Evolutionary conservation across 495 filamentous ascomycete species (phyloP), one percentile per base, ranked within the genome.

Genomic region (Parathielavia hyrcaniae): DNA sequence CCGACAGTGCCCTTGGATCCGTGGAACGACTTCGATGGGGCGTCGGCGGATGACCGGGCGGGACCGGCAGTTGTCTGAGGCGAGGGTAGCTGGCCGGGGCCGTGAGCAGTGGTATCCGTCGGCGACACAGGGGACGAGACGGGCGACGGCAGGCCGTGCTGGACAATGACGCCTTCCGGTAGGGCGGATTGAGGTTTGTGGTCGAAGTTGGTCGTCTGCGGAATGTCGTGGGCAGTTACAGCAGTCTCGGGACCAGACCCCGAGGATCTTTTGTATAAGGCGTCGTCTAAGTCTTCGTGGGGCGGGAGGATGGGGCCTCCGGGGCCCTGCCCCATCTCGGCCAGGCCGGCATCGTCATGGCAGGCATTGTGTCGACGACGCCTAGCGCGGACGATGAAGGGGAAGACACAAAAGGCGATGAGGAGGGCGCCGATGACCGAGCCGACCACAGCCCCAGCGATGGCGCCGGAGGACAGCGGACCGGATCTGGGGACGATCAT

Each of bases 381-480:
- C 41, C 64, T 48, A 35, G 67, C 67, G 16, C 67, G 65, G 54
- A 74, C 52, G 50, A 70, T 50, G 60, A 70, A 69, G 54, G 69
- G 71, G 20, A 69, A 62, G 44, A 69, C 19, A 53, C 69, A 70
- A 34, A 71, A 48, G 23, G 67, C 57, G 32, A 74, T 52, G 47
- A 74, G 61, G 50, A 62, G 58, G 36, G 58, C 63, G 44, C 67
- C 71, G 49, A 69, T 55, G 19, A 71, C 62, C 7, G 64, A 66
- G 14, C 71, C 71, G 44, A 74, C 54, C 60, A 69, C 67, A 62
- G 64, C 67, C 58, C 71, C 71, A 30, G 69, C 71, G 53, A 72
- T 70, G 50, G 62, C 63, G 20, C 69, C 67, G 40, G 62, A 58
- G 32, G 67, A 61, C 23, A 72, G 66, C 9, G 53, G 53, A 40